These are phyloP conservation scores for Rhizophora mangle DNA, from an alignment of 345 rosid species.

Conservation along the genomic window DNA sequence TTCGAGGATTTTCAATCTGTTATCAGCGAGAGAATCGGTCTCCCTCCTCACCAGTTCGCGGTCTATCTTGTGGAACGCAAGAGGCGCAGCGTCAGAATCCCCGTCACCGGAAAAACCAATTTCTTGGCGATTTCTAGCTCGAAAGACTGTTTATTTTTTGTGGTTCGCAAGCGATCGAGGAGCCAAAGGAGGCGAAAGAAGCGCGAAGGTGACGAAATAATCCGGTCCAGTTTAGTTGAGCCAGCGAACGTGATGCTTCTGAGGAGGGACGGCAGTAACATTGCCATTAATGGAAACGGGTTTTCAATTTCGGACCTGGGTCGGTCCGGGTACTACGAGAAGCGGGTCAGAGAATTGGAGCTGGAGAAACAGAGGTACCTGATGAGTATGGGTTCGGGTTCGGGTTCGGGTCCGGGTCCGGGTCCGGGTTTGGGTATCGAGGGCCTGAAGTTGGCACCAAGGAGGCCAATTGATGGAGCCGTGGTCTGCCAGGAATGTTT, in stretches of 20 bases:
- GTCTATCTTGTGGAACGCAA: conserved; percentile 26
- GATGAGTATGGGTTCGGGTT: conserved; percentile 23
- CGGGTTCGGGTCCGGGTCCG: not conserved
- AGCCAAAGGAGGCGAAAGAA: conserved; percentile 24
- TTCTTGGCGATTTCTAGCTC: conserved; percentile 32
- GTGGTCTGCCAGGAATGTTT: conserved; percentile 40
- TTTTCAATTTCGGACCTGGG: conserved; percentile 10
- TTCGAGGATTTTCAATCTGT: conserved; percentile 33
- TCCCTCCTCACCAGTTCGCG: conserved; percentile 44
- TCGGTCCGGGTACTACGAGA: conserved; percentile 18
- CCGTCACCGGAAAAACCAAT: conserved; percentile 35
- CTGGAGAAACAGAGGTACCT: conserved; percentile 34
- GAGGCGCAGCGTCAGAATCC: conserved; percentile 17
- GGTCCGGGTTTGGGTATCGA: not conserved
- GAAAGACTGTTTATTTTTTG: conserved; percentile 30
- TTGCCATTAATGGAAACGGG: conserved; percentile 1
- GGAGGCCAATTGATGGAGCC: not conserved
- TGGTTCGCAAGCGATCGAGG: conserved; percentile 27
- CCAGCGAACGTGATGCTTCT: conserved; percentile 33
- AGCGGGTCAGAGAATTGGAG: conserved; percentile 25
- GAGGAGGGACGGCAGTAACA: conserved; percentile 27
- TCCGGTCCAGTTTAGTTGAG: conserved; percentile 9
- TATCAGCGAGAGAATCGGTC: conserved; percentile 33
- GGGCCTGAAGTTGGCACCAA: not conserved
- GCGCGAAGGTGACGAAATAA: not conserved